Evolutionary conservation across 2,329 filamentous ascomycete genomes (phyloP).

Genomic region (Xylaria sp.): DNA sequence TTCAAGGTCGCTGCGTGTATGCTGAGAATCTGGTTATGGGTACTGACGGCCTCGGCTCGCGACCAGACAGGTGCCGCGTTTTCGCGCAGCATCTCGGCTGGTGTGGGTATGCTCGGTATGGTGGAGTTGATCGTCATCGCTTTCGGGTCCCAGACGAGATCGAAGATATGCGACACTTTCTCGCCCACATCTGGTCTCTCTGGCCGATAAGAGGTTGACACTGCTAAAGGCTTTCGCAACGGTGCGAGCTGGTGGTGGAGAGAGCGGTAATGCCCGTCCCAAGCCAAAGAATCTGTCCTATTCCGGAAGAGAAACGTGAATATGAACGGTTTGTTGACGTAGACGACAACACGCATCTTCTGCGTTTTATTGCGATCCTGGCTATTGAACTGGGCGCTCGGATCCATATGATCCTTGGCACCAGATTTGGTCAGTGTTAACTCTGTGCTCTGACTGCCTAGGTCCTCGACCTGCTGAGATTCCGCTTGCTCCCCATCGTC

Average conservation of each 20-base stretch:
- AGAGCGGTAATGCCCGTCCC: conserved; percentile 66
- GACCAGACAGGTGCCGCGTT: conserved; percentile 60
- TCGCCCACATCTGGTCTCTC: conserved; percentile 57
- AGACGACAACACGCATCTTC: conserved; percentile 76
- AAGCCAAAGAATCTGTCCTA: conserved; percentile 67
- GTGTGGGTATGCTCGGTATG: conserved; percentile 73
- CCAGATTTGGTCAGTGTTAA: conserved; percentile 36
- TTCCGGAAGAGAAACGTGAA: conserved; percentile 79
- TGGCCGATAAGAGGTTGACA: conserved; percentile 68
- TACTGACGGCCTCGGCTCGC: conserved; percentile 71
- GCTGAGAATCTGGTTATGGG: conserved; percentile 72
- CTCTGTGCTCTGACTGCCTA: conserved; percentile 55
- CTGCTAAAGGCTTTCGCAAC: conserved; percentile 65
- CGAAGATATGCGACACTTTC: conserved; percentile 62
- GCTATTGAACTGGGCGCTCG: conserved; percentile 52
- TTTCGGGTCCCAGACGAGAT: conserved; percentile 71
- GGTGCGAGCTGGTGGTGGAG: conserved; percentile 71
- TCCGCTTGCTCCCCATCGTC: conserved; percentile 58
- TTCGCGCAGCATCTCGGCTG: conserved; percentile 41
- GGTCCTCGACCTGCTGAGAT: conserved; percentile 58
- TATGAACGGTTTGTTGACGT: conserved; percentile 79
- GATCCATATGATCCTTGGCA: conserved; percentile 38
- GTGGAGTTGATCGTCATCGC: conserved; percentile 69
- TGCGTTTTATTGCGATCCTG: conserved; percentile 66
- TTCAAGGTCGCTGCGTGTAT: conserved; percentile 62